These are phyloP conservation scores for Lumnitzera littorea DNA, from an alignment of 345 rosid genomes.

Conservation along the genomic window DNA sequence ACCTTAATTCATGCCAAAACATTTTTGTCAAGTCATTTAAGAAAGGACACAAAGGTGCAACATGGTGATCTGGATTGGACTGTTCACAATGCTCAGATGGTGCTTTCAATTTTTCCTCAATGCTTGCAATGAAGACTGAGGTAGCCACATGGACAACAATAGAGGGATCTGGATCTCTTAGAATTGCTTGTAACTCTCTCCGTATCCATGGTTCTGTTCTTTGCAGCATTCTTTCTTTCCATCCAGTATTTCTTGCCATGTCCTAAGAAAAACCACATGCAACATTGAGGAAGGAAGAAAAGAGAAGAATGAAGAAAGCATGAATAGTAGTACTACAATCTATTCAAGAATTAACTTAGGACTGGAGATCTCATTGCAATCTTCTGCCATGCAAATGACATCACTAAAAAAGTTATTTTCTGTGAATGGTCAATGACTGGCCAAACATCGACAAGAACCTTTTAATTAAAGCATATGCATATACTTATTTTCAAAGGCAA, in stretches of 20 bases:
- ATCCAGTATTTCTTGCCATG: conserved; percentile 16
- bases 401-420: too few relatives aligned
- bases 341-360: too few relatives aligned
- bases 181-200: conserved; percentile 67
- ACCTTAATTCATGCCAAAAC: conserved; percentile 85
- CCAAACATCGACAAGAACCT: too few relatives aligned
- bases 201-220: conserved; percentile 63
- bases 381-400: too few relatives aligned
- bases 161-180: conserved; percentile 63
- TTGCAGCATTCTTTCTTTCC: conserved; percentile 27
- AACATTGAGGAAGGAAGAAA: not conserved
- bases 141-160: conserved; percentile 63
- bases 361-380: too few relatives aligned
- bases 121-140: conserved; percentile 36
- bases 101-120: conserved; percentile 26
- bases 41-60: conserved; percentile 39
- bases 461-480: too few relatives aligned
- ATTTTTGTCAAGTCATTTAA: conserved; percentile 27
- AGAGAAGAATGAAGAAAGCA: not conserved
- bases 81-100: conserved; percentile 15
- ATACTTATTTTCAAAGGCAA: too few relatives aligned
- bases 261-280: conserved; percentile 11
- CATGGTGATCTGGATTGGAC: conserved; percentile 16
- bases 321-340: too few relatives aligned
- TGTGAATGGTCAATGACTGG: too few relatives aligned